phyloP scores from a whole-genome alignment of 805 yeast genomes.

The Yamadazyma philogaea region DNA sequence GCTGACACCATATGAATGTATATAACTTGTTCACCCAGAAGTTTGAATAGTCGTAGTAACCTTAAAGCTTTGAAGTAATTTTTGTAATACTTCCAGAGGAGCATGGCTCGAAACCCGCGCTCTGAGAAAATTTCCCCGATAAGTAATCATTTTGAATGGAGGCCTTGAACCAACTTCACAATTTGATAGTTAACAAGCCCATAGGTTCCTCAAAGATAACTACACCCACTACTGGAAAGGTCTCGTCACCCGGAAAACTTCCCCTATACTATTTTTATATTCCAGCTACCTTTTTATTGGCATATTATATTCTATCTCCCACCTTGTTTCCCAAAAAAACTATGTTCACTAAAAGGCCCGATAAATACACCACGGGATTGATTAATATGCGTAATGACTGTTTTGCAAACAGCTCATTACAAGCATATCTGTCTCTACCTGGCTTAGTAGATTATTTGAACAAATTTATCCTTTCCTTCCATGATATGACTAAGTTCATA shows the following conservation, averaged over 20 bases:
- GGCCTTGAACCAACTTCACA: constrained; percentile 9
- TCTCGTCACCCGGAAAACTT: neutral
- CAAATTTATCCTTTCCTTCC: constrained; percentile 30
- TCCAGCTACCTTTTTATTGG: constrained; percentile 2
- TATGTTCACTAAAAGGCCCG: constrained; percentile 57
- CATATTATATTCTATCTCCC: constrained; percentile 13
- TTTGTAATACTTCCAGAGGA: too few species aligned
- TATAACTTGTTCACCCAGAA: too few species aligned
- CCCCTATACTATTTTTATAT: neutral
- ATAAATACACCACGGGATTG: constrained; percentile 76
- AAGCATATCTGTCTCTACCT: constrained; percentile 67
- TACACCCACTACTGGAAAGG: neutral
- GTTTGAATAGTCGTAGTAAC: too few species aligned
- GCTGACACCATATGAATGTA: too few species aligned
- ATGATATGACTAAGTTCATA: constrained; percentile 20
- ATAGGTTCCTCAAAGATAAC: neutral
- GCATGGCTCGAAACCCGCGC: constrained; percentile 1
- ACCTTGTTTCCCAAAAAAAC: constrained; percentile 7
- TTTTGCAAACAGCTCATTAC: constrained; percentile 86
- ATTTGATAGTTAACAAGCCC: constrained; percentile 10
- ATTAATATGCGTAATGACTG: constrained; percentile 84
- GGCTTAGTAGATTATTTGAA: constrained; percentile 57
- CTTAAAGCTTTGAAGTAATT: too few species aligned
- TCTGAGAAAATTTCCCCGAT: constrained; percentile 7
- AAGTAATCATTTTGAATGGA: constrained; percentile 8